Evolutionary conservation across 2,329 filamentous ascomycete genomes (phyloP), one percentile per base, ranked within the genome.

Genomic region (Fusarium pininemorale): DNA sequence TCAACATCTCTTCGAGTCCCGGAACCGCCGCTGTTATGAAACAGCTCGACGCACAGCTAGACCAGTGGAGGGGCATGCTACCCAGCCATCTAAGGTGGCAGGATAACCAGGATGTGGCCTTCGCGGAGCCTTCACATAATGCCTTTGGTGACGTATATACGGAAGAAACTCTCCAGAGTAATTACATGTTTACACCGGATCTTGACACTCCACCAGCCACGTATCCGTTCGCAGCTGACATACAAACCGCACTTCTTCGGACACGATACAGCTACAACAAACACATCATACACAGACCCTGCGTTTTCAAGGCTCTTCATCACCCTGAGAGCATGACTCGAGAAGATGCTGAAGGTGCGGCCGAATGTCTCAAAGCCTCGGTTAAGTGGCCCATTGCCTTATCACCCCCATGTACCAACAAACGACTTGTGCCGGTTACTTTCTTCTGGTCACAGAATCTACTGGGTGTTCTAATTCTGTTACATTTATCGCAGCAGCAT

Each of bases 371-470:
- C 22, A 84, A 87, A 72, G 84, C 87, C 4, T 87, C 85, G n/a
- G 81, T 91, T 20, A 84, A 87, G 63, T 92, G 90, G 90, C 90
- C 90, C 3, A 83, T 91, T 30, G 84, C 86, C 28, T 85, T 91
- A 81, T 86, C 87, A 13, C 89, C 90, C 0, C 84, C 87, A 2
- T 87, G 87, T 69, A 83, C 86, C 60, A 87, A 87, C 78, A 92
- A 91, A 79, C 82, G 89, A 41, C 83, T 91, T 10, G 81, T 91
- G 2, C 89, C 90, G 2, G 87, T 87, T 63, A 75, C 89, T 4
- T 91, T 90, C 76, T 88, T 89, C 61, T 91, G 90, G 87, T 89
- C 88, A 14, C 89, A 91, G 72, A 90, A 90, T 68, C 84, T 91
- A 47, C 83, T 91, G 50, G 87, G 87, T 7, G 87, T 90, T 30